A percentile compares a stretch with the other conserved stretches of the same genome.
phyloP scores from a whole-genome alignment of 192 early-diverging fungal species.

The Chytriomyces sp. region DNA sequence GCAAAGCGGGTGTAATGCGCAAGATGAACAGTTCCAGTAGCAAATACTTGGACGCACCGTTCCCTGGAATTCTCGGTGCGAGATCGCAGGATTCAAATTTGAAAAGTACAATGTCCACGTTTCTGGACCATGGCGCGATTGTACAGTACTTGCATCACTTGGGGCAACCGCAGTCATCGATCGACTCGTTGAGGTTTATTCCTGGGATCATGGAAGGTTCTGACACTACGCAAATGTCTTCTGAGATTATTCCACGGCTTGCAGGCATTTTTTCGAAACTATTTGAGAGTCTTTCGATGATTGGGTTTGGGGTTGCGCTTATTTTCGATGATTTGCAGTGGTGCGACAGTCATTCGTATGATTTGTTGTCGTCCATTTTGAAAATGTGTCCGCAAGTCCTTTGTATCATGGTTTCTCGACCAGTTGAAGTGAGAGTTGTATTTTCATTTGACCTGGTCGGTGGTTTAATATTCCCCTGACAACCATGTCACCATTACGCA shows the following conservation, averaged over 20 bases:
- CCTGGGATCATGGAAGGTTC: conserved; percentile 10
- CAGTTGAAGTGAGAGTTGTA: conserved; percentile 11
- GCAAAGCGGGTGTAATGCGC: background rate
- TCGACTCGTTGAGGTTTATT: conserved; percentile 25
- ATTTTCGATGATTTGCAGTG: conserved; percentile 38
- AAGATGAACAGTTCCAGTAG: background rate
- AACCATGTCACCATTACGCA: background rate
- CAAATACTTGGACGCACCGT: background rate
- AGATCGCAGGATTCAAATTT: background rate
- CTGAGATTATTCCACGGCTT: conserved; percentile 26
- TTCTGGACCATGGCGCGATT: conserved; percentile 11
- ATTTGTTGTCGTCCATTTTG: conserved; percentile 20
- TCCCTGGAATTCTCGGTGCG: background rate
- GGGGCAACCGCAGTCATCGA: conserved; percentile 28
- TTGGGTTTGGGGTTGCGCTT: conserved; percentile 10
- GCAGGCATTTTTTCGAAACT: conserved; percentile 17
- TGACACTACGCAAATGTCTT: conserved; percentile 11
- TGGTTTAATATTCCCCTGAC: too few relatives aligned
- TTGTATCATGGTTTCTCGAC: conserved; percentile 18
- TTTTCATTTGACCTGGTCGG: too few relatives aligned
- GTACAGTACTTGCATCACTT: conserved; percentile 7
- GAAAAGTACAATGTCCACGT: conserved; percentile 6
- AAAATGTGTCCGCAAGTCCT: conserved; percentile 20
- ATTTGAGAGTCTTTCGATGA: conserved; percentile 10
- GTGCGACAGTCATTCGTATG: conserved; percentile 33